Evolutionary conservation across 805 yeast genomes (phyloP).

Genomic region (Suhomyces pyralidae): DNA sequence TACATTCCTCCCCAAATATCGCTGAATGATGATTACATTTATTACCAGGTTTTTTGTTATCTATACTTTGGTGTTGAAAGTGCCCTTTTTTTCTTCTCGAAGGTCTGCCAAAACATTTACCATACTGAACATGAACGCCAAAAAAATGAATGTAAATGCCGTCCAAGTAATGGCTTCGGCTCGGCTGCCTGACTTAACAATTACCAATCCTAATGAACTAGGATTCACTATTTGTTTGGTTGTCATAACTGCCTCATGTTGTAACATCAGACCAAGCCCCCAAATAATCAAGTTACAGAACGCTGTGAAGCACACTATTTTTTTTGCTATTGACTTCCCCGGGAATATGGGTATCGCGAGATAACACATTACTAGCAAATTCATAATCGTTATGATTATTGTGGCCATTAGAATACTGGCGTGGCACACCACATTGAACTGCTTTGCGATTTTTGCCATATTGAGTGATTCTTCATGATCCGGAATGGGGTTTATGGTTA

Average conservation of each 20-base stretch:
- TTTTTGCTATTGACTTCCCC: slow-evolving; percentile 23
- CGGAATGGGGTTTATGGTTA: slow-evolving; percentile 29
- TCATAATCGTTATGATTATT: slow-evolving; percentile 40
- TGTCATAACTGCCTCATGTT: slow-evolving; percentile 53
- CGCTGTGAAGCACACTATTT: slow-evolving; percentile 29
- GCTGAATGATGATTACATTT: neutral
- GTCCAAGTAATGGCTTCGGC: slow-evolving; percentile 63
- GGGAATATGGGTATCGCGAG: slow-evolving; percentile 51
- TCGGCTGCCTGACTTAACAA: slow-evolving; percentile 44
- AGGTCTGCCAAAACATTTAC: neutral
- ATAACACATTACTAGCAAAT: slow-evolving; percentile 44
- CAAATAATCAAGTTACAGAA: slow-evolving; percentile 40
- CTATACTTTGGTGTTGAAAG: neutral
- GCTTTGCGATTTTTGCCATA: slow-evolving; percentile 45
- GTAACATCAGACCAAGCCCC: slow-evolving; percentile 67
- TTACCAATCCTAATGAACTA: slow-evolving; percentile 50
- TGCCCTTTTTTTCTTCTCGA: neutral
- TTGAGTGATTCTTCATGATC: slow-evolving; percentile 31
- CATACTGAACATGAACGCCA: slow-evolving; percentile 21
- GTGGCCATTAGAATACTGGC: slow-evolving; percentile 53
- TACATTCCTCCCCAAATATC: too few species aligned
- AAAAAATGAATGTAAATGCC: slow-evolving; percentile 47
- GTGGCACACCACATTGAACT: slow-evolving; percentile 47
- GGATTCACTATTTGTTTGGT: slow-evolving; percentile 42
- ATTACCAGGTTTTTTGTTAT: neutral